A percentile compares a stretch with the other conserved stretches of the same genome.
Conservation (phyloP, 1,284 basidiomycete genomes). For the Microbotryum intermedium region DNA sequence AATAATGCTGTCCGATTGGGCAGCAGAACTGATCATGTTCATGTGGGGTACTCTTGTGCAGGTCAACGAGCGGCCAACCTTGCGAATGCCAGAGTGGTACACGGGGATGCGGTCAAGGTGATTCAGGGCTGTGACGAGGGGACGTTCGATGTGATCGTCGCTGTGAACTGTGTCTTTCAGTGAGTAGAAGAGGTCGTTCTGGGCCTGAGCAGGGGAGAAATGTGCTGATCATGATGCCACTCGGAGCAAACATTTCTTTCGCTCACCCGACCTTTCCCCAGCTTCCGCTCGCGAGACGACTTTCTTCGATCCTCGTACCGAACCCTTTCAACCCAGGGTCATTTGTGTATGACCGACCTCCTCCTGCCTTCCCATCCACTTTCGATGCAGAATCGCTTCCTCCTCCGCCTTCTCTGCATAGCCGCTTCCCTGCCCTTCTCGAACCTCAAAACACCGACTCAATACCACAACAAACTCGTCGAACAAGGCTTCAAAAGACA, state of each 20-base stretch:
- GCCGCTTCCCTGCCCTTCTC: constrained; percentile 4
- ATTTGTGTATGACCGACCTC: constrained; percentile 10
- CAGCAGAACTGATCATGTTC: not conserved
- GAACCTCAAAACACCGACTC: constrained; percentile 1
- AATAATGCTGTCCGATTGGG: not conserved
- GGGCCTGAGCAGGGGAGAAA: not conserved
- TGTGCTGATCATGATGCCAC: too few species aligned
- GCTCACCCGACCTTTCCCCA: not conserved
- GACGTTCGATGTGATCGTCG: constrained; percentile 2
- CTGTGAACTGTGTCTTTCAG: constrained; percentile 20
- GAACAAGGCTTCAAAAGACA: not conserved
- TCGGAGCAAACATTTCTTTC: too few species aligned
- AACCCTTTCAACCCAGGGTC: not conserved
- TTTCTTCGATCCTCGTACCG: constrained; percentile 2
- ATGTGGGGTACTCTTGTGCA: not conserved
- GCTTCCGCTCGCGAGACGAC: constrained; percentile 8
- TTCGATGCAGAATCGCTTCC: not conserved
- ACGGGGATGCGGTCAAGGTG: constrained; percentile 8
- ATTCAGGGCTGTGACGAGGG: not conserved
- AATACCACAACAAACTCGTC: not conserved
- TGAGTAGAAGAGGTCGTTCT: not conserved
- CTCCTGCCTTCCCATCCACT: not conserved
- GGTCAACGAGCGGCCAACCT: not conserved
- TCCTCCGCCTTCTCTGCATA: constrained; percentile 13
- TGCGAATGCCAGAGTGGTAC: not conserved